A percentile compares a stretch with the other conserved stretches of the same genome.
Evolutionary conservation across 1,284 basidiomycete genomes (phyloP).

Genomic region (Heterobasidion parviporum): DNA sequence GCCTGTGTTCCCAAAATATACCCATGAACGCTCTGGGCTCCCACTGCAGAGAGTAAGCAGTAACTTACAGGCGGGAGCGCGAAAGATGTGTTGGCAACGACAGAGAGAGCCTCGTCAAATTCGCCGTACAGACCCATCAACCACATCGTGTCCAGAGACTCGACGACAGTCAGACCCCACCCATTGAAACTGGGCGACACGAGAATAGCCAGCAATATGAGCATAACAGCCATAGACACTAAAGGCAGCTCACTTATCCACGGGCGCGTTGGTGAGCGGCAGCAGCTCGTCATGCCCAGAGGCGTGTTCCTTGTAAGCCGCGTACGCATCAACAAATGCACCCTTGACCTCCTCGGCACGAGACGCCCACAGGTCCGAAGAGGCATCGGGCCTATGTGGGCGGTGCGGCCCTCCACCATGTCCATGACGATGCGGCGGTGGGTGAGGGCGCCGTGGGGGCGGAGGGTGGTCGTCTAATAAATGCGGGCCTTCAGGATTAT

Average conservation of each 20-base stretch:
- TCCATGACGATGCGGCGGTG: neutral
- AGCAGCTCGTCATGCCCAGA: slow-evolving; percentile 52
- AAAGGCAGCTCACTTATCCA: slow-evolving; percentile 19
- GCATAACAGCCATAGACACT: neutral
- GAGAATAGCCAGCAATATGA: neutral
- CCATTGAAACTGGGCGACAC: slow-evolving; percentile 55
- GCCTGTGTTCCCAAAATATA: neutral
- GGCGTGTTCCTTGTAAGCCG: slow-evolving; percentile 42
- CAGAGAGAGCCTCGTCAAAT: slow-evolving; percentile 65
- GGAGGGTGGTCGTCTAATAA: neutral
- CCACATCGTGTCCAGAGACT: slow-evolving; percentile 83
- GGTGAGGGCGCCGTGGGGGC: neutral
- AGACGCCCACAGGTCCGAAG: slow-evolving; percentile 3
- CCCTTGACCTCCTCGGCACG: slow-evolving; percentile 37
- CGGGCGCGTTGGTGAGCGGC: slow-evolving; percentile 29
- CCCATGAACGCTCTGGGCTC: too few relatives aligned
- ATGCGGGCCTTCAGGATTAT: neutral
- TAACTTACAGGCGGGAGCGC: slow-evolving; percentile 14
- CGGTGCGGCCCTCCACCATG: neutral
- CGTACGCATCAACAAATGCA: slow-evolving; percentile 50
- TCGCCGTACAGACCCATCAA: slow-evolving; percentile 81
- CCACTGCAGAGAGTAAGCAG: neutral
- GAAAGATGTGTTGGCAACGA: slow-evolving; percentile 65
- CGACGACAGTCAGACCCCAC: slow-evolving; percentile 83
- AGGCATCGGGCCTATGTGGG: neutral